Percentiles rank a stretch among this genome's conserved stretches.
These are phyloP conservation scores for Sporothrix protearum DNA, from an alignment of 2,329 filamentous ascomycete genomes.

Conservation along the genomic window DNA sequence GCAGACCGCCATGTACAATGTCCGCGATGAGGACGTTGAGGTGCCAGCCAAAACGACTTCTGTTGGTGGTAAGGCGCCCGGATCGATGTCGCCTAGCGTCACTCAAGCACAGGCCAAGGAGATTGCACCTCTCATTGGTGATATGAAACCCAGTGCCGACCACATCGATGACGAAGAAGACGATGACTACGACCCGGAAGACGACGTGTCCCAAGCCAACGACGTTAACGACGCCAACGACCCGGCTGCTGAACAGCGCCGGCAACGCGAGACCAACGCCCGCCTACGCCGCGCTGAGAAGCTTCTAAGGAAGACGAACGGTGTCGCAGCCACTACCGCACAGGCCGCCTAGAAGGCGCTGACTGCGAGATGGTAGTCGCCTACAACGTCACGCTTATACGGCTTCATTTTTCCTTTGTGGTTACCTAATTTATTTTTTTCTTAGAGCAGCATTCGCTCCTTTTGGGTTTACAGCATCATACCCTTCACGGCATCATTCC, in stretches of 20 bases:
- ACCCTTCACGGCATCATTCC: neutral
- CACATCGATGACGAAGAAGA: constrained; percentile 13
- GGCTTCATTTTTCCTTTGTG: neutral
- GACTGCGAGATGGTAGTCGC: neutral
- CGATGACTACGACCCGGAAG: constrained; percentile 25
- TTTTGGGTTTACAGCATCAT: neutral
- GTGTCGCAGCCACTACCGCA: neutral
- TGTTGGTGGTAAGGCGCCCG: neutral
- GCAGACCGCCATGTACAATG: constrained; percentile 24
- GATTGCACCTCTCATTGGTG: neutral
- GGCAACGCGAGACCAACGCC: constrained; percentile 39
- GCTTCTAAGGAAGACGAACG: constrained; percentile 34
- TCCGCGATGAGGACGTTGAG: neutral
- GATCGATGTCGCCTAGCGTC: neutral
- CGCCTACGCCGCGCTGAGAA: constrained; percentile 42
- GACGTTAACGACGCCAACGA: neutral
- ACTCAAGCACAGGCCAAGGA: neutral
- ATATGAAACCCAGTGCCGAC: neutral
- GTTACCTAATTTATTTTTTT: neutral
- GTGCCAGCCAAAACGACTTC: neutral
- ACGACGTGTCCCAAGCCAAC: neutral
- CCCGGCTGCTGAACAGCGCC: constrained; percentile 27
- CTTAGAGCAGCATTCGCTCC: neutral
- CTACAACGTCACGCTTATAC: neutral
- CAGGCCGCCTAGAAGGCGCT: neutral